phyloP scores from a whole-genome alignment of 2,329 filamentous ascomycete genomes.

The Penicillium sp. region DNA sequence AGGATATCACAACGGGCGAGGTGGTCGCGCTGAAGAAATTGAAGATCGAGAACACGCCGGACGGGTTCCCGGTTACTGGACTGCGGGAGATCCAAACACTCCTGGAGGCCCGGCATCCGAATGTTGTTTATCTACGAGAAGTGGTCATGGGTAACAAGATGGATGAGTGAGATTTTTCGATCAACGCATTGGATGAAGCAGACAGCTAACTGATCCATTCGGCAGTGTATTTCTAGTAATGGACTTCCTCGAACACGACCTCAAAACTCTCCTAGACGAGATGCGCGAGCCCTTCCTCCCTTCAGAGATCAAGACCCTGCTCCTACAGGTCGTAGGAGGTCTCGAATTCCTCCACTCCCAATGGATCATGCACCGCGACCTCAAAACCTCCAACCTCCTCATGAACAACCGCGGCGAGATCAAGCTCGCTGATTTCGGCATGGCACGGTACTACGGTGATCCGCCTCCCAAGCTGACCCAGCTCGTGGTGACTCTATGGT shows the following conservation, averaged over 20 bases:
- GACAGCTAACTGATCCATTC: not conserved
- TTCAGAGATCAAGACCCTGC: constrained; percentile 86
- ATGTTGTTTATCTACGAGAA: constrained; percentile 79
- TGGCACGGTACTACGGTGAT: constrained; percentile 85
- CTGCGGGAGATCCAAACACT: constrained; percentile 91
- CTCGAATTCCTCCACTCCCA: constrained; percentile 81
- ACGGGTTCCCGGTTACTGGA: constrained; percentile 89
- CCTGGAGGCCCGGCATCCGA: constrained; percentile 72
- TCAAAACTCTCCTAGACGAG: constrained; percentile 87
- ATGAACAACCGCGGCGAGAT: constrained; percentile 93
- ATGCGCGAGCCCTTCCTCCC: constrained; percentile 92
- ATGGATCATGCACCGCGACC: constrained; percentile 90
- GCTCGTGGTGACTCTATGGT: constrained; percentile 96
- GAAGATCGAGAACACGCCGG: constrained; percentile 76
- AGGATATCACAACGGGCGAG: constrained; percentile 68
- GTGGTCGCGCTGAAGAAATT: constrained; percentile 91
- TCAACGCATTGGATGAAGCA: not conserved
- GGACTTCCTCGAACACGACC: constrained; percentile 95
- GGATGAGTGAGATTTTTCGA: constrained; percentile 51
- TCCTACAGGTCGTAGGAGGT: constrained; percentile 77
- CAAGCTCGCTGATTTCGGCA: constrained; percentile 96
- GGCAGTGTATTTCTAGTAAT: constrained; percentile 86
- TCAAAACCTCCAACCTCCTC: constrained; percentile 90
- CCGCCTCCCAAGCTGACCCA: constrained; percentile 79
- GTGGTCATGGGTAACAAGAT: constrained; percentile 72